Base-by-base conservation (phyloP, 169 alveolate species). In the Blepharisma undulans region DNA sequence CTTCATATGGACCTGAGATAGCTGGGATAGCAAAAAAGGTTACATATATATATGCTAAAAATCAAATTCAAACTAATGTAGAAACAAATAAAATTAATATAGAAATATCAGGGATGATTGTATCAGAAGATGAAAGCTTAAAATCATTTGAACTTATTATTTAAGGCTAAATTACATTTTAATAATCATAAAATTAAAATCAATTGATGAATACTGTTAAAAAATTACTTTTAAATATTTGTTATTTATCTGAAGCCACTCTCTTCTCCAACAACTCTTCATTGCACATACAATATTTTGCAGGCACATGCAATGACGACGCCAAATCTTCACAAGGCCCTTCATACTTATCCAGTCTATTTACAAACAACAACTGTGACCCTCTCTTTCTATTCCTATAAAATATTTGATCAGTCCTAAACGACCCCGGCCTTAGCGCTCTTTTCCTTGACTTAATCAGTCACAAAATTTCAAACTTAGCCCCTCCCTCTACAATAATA, bases 321-420 rank as follows among this genome's bases (percentile, higher is more conserved):
- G 84, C 80, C 8, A 72, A 19, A 3, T 29, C 32, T 86, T 86
- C 91, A 29, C 91, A 86, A 71, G 91, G 84, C 18, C 91, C 91
- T 66, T 27, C 91, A 86, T 86, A 86, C 25, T 22, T 25, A 34
- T 86, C 91, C 72, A 86, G 27, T 21, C 91, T 29, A 22, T 79
- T 79, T 2, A 79, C 29, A 29, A 25, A 74, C 12, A 74, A 25
- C 8, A 29, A 25, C 16, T 25, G 33, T 18, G 33, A 29, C 10
- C 80, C 80, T 29, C 80, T 74, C 27, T 29, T 74, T 18, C 80
- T 22, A 29, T 29, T 29, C 29, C 80, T 74, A 29, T 74, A 74
- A 74, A 74, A 74, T 8, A 74, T 74, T 18, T 74, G 36, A 74
- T 74, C 33, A 0, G 33, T 74, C 18, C 33, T 74, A 74, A 25